Conservation (phyloP, 2,329 filamentous ascomycete genomes). For the Stemphylium beticola region DNA sequence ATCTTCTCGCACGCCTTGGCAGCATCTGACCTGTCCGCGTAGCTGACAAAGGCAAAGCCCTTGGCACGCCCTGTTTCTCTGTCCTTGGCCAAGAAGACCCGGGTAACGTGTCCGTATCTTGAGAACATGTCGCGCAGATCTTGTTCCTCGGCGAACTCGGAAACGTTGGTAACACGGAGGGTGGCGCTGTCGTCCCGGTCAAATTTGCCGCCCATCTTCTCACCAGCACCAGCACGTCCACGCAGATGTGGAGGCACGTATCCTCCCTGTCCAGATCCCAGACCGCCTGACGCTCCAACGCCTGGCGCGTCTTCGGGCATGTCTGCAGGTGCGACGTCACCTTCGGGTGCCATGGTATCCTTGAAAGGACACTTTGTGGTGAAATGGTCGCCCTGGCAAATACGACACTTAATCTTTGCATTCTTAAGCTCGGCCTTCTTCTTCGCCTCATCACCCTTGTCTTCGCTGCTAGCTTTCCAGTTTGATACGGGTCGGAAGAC, state of each 20-base stretch:
- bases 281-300: conserved; percentile 56
- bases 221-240: conserved; percentile 74
- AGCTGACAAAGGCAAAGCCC: conserved; percentile 99
- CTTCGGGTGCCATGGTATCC: conserved; percentile 94
- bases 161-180: conserved; percentile 96
- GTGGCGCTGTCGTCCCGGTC: conserved; percentile 97
- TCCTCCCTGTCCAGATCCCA: conserved; percentile 73
- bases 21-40: conserved; percentile 86
- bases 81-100: conserved; percentile 98
- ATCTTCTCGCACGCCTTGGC: conserved; percentile 95
- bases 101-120: conserved; percentile 92
- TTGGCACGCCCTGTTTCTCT: conserved; percentile 94
- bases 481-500: conserved; percentile 91
- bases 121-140: conserved; percentile 98
- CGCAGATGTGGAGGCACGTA: conserved; percentile 95
- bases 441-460: conserved; percentile 75
- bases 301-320: conserved; percentile 55
- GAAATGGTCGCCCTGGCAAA: conserved; percentile 98
- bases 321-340: conserved; percentile 55
- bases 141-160: conserved; percentile 94
- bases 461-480: conserved; percentile 88
- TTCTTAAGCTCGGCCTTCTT: conserved; percentile 80
- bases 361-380: conserved; percentile 99
- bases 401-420: conserved; percentile 99
- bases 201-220: conserved; percentile 91